Evolutionary conservation across 306 rosid genomes (phyloP).

Genomic region (Quercus agrifolia): DNA sequence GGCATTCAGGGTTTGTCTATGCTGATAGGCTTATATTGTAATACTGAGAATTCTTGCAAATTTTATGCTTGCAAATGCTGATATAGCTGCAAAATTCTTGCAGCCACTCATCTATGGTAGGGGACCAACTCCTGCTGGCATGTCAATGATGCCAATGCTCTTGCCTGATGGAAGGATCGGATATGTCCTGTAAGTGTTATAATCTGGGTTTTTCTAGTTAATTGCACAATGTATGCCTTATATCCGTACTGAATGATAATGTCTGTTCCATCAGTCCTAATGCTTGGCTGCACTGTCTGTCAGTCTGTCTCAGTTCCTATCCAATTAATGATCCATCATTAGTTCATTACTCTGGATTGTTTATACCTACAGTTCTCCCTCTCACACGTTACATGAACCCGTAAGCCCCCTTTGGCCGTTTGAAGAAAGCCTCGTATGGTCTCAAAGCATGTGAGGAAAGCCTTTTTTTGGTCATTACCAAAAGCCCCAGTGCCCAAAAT

Average conservation of each 20-base stretch:
- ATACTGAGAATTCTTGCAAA: background rate
- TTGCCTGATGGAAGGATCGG: slow-evolving; percentile 68
- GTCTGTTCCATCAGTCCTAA: background rate
- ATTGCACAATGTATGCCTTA: background rate
- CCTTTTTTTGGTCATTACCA: background rate
- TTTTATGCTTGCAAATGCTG: slow-evolving; percentile 13
- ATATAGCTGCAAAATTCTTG: slow-evolving; percentile 33
- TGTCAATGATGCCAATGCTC: slow-evolving; percentile 74
- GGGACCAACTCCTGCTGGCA: slow-evolving; percentile 58
- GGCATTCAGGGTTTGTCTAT: background rate
- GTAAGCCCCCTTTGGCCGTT: background rate
- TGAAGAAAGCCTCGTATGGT: background rate
- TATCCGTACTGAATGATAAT: background rate
- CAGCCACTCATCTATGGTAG: slow-evolving; percentile 67
- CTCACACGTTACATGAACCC: background rate
- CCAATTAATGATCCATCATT: background rate
- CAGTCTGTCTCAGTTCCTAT: background rate
- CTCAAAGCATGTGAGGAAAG: background rate
- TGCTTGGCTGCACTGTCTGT: background rate
- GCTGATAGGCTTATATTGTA: too few relatives aligned
- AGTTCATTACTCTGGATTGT: background rate
- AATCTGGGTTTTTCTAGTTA: slow-evolving; percentile 6
- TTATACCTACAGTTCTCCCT: background rate
- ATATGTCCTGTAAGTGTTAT: slow-evolving; percentile 59
- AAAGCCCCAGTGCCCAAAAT: background rate